Base-by-base conservation (phyloP, 306 rosid species). In the Acacia melanoxylon region DNA sequence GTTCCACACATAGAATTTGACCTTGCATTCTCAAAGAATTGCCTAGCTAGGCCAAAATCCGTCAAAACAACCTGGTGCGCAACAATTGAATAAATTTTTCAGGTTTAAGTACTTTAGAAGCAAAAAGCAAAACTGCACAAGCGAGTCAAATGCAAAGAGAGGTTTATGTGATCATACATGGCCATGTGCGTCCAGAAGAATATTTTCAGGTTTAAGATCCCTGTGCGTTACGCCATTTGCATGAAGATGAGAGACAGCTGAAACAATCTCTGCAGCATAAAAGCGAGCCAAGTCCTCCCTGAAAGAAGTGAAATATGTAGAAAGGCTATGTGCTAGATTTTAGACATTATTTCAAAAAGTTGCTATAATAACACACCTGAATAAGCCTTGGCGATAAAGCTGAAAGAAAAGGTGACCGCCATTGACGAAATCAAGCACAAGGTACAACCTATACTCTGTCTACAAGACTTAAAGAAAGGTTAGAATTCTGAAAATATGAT, bases 321-420 rank as follows among this genome's bases (percentile, higher is more conserved):
- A 75, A 8, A 20, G 24, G 62, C 27, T 83, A 42, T 73, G 49
- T 13, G 69, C 44, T 29, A 51, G 54, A 76, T 76, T 51, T 81
- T 72, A 40, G 33, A 22, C 78, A 63, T 49, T 27, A 51, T 41
- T 62, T 52, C 54, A 75, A 37, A 78, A 58, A 70, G 14, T 78
- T 16, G 70, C 44, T 22, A 44, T 54, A 51, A 62, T 19, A 49
- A 72, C 27, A 24, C 82, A 94, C 97, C 98, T 90, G 77, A 94
- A 94, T 84, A 94, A 88, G 77, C 97, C 98, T 31, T 94, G 97
- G 82, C 72, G 90, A 75, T 86, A 88, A 40, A 94, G 98, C 76
- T 90, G 95, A 86, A 94, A 94, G 89, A 94, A 92, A 77, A 94
- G 95, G 81, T 90, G 95, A 59, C 97, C 98, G 22, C 98, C 95